These are phyloP conservation scores for Caryocar brasiliense DNA, from an alignment of 441 rosid genomes.

Conservation along the genomic window DNA sequence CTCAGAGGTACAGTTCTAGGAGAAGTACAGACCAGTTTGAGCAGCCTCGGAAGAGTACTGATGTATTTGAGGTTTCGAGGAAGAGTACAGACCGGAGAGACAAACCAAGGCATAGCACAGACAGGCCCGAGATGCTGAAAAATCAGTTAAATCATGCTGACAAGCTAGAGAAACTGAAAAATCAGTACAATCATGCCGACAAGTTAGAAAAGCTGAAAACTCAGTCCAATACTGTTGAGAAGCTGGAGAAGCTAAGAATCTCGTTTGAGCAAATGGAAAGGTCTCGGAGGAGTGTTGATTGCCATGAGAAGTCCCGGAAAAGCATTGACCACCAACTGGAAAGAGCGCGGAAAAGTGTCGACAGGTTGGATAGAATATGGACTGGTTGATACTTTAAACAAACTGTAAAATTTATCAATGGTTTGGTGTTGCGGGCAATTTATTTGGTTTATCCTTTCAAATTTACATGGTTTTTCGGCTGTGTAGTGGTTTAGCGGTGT, in stretches of 20 bases:
- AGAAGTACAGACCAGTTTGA: constrained; percentile 58
- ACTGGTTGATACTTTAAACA: constrained; percentile 26
- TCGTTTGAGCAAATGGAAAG: constrained; percentile 54
- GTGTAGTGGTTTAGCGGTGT: constrained; percentile 27
- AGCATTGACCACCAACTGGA: constrained; percentile 71
- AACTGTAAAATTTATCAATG: constrained; percentile 11
- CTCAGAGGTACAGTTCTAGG: constrained; percentile 66
- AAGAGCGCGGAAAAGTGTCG: constrained; percentile 78
- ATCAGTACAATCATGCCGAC: constrained; percentile 36
- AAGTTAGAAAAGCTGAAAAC: constrained; percentile 57
- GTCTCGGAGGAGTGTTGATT: constrained; percentile 58
- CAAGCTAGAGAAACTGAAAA: constrained; percentile 65
- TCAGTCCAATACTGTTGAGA: no score
- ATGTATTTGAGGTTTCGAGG: constrained; percentile 49
- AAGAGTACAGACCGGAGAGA: constrained; percentile 79
- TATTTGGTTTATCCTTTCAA: constrained; percentile 8
- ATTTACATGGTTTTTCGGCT: constrained; percentile 22
- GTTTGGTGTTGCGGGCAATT: constrained; percentile 29
- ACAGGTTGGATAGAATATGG: constrained; percentile 82
- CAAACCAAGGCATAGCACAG: constrained; percentile 79
- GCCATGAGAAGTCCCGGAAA: constrained; percentile 54
- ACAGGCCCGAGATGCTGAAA: constrained; percentile 58
- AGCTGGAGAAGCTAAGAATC: constrained; percentile 35
- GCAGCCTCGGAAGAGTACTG: constrained; percentile 65
- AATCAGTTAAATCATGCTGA: constrained; percentile 39